Evolutionary conservation across 495 filamentous ascomycete genomes (phyloP), one percentile per base, ranked within the genome.

Genomic region (Podospora pseudoanserina): DNA sequence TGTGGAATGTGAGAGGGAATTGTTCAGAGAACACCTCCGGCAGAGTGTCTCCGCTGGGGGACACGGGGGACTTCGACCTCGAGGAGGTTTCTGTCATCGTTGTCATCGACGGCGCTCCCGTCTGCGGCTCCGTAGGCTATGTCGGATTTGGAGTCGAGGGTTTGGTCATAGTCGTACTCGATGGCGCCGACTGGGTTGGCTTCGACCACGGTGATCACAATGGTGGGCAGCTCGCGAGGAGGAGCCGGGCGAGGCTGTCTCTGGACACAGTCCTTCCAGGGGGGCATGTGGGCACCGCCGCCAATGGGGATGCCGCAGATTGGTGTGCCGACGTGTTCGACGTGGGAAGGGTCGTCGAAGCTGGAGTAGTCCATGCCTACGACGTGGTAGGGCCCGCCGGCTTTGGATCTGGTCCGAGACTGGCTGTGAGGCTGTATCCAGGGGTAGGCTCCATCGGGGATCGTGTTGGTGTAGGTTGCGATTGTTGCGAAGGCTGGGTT

Each of bases 241-340:
- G 11, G 2, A 39, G 34, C 34, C 1, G 39, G 39, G 13, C 15
- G 39, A 49, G 39, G 2, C 39, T 49, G 7, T 13, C 39, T 49
- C 39, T 13, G 39, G 39, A 13, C 1, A 13, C 39, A 49, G 15
- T 49, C 39, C 39, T 16, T 49, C 70, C 72, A 77, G n/a, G 18
- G 6, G 18, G 74, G 70, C 65, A 76, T 66, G 62, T 77, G 75
- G 0, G 56, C 32, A 28, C 56, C 63, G 13, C 79, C 79, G 20
- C 81, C 81, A 2, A 82, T 70, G 18, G 81, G 81, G 0, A 82
- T 67, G 1, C 78, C 81, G 26, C 69, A 72, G 39, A 73, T 59
- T 18, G 58, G 39, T 39, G 28, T 7, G 18, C 34, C 56, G n/a
- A 19, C 7, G 18, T 18, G 2, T 1, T 58, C 44, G 15, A 57